Percentiles rank a stretch among this genome's conserved stretches.
These are phyloP conservation scores for Leptographium radiaticola DNA, from an alignment of 2,329 filamentous ascomycete genomes.

Conservation along the genomic window DNA sequence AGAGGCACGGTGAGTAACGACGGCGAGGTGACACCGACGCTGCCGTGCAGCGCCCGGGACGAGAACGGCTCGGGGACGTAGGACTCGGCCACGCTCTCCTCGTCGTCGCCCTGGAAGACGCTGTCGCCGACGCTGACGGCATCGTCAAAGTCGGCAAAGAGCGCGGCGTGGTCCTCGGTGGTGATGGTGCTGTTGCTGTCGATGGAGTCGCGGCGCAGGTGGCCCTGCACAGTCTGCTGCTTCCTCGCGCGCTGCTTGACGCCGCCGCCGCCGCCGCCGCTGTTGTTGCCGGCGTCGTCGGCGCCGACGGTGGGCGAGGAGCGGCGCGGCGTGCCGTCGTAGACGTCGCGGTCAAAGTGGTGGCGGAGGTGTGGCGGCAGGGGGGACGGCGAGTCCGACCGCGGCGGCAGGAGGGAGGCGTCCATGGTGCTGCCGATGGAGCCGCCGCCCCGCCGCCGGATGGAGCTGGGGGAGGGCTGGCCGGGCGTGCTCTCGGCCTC, in stretches of 20 bases:
- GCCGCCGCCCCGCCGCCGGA: slow-evolving; percentile 1
- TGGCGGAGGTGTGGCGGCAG: slow-evolving; percentile 5
- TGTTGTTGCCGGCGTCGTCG: slow-evolving; percentile 11
- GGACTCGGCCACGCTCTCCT: slow-evolving; percentile 50
- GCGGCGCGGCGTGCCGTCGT: slow-evolving; percentile 19
- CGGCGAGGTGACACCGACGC: background rate
- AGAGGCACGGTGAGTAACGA: slow-evolving; percentile 11
- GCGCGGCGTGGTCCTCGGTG: slow-evolving; percentile 31
- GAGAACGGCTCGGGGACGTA: slow-evolving; percentile 33
- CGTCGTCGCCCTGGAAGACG: slow-evolving; percentile 54
- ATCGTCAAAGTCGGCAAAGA: slow-evolving; percentile 51
- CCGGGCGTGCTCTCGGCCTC: slow-evolving; percentile 38
- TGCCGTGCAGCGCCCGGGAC: slow-evolving; percentile 13
- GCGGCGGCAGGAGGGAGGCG: slow-evolving; percentile 18
- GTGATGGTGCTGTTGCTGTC: slow-evolving; percentile 51
- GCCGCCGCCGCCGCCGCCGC: background rate
- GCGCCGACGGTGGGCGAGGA: slow-evolving; percentile 33
- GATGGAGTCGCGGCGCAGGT: slow-evolving; percentile 39
- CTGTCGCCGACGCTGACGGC: slow-evolving; percentile 48
- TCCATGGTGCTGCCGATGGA: background rate
- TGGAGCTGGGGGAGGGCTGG: slow-evolving; percentile 16
- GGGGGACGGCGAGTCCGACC: slow-evolving; percentile 15
- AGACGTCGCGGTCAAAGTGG: slow-evolving; percentile 13
- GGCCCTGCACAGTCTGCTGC: slow-evolving; percentile 19
- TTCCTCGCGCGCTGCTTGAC: background rate